These are phyloP conservation scores for Beta lomatogona DNA, from an alignment of 179 eudicot species.

Conservation along the genomic window DNA sequence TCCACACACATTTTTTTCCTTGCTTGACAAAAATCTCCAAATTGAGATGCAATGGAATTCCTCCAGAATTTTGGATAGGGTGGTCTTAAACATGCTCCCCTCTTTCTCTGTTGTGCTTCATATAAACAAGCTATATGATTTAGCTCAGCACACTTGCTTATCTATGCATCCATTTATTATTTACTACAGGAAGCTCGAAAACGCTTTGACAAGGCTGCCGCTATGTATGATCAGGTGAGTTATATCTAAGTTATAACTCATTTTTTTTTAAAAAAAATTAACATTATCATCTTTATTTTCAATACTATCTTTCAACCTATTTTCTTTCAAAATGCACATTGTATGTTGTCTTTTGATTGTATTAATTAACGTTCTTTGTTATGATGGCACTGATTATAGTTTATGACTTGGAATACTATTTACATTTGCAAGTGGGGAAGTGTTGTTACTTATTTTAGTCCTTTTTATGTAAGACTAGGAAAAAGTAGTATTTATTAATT, in stretches of 20 bases:
- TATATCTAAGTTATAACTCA: not conserved
- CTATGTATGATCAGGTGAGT: slow-evolving; percentile 73
- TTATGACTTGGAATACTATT: not conserved
- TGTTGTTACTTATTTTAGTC: not conserved
- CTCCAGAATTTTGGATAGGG: not conserved
- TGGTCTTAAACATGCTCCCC: not conserved
- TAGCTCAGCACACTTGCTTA: not conserved
- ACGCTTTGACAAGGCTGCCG: slow-evolving; percentile 88
- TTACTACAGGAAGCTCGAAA: slow-evolving; percentile 85
- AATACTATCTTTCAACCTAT: not conserved
- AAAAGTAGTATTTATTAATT: not conserved
- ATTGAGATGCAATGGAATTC: not conserved
- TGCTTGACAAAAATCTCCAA: not conserved
- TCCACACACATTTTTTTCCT: not conserved
- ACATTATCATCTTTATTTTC: too few species aligned
- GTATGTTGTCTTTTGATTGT: not conserved
- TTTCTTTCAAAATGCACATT: not conserved
- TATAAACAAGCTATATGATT: not conserved
- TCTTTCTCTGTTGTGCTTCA: not conserved
- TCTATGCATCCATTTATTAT: slow-evolving; percentile 20
- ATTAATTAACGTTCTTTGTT: not conserved
- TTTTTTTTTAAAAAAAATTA: too few species aligned
- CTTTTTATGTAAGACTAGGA: not conserved
- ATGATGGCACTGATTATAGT: not conserved
- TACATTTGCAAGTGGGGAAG: not conserved